These are phyloP conservation scores for Sporothrix brunneoviolacea DNA, from an alignment of 2,329 filamentous ascomycete species.

Conservation along the genomic window DNA sequence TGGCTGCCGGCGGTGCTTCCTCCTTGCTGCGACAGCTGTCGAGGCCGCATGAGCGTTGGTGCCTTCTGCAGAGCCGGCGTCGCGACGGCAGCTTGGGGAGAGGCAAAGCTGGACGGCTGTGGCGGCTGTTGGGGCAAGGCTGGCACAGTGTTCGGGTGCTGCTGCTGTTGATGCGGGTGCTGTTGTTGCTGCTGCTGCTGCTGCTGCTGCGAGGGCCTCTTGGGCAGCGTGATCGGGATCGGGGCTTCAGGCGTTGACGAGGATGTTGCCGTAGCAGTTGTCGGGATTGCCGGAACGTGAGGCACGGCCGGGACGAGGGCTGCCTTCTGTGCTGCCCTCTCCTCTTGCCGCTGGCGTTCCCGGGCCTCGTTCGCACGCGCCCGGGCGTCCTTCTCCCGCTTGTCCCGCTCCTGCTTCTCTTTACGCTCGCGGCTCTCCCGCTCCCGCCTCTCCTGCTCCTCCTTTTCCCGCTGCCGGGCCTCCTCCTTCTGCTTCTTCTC, in stretches of 20 bases:
- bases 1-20: slow-evolving; percentile 57
- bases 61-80: slow-evolving; percentile 79
- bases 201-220: slow-evolving; percentile 49
- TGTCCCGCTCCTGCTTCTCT: slow-evolving; percentile 50
- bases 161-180: slow-evolving; percentile 46
- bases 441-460: slow-evolving; percentile 56
- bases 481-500: slow-evolving; percentile 84
- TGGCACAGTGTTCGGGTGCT: slow-evolving; percentile 32
- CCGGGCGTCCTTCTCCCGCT: slow-evolving; percentile 41
- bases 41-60: slow-evolving; percentile 68
- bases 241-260: slow-evolving; percentile 4
- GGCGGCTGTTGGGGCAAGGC: slow-evolving; percentile 51
- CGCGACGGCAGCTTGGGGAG: slow-evolving; percentile 71
- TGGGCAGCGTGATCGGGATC: slow-evolving; percentile 30
- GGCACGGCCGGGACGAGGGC: slow-evolving; percentile 21
- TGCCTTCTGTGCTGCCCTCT: slow-evolving; percentile 36
- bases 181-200: slow-evolving; percentile 22
- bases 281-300: neutral
- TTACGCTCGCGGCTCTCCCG: slow-evolving; percentile 50
- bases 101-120: slow-evolving; percentile 51
- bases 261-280: slow-evolving; percentile 21
- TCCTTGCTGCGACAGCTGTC: slow-evolving; percentile 74
- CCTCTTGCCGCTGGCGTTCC: slow-evolving; percentile 29
- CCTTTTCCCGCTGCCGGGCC: slow-evolving; percentile 70
- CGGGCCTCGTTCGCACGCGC: slow-evolving; percentile 31